Evolutionary conservation across 2,329 filamentous ascomycete genomes (phyloP), one percentile per base, ranked within the genome.

Genomic region (Trichoderma oligosporum): DNA sequence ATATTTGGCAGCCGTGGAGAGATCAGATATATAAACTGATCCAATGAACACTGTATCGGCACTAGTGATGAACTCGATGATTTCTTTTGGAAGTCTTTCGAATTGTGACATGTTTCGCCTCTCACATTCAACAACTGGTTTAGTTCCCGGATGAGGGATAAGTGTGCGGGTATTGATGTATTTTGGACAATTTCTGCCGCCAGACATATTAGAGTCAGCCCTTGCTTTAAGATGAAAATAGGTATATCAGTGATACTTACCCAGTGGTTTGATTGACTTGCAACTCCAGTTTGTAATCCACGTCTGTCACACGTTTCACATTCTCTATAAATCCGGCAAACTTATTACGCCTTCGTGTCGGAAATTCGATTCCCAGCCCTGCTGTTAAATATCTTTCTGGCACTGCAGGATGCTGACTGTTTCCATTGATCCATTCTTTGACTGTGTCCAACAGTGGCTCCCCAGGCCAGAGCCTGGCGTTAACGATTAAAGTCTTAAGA

Each of bases 151-250:
- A 14, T 44, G 22, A 4, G 35, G 35, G 4, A 51, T 31, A 18
- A 57, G 44, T 8, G 51, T 31, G 16, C 55, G 47, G 29, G 45
- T n/a, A 24, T 57, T 57, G 55, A 57, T 57, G 46, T 57, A 57
- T 5, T 57, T 57, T 0, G 55, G 55, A 7, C 55, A 57, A 22
- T 57, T 57, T 38, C 55, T 57, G 14, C 22, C 14, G 12, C 25
- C 8, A 7, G 16, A 16, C 7, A 16, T 6, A 20, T 36, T 24
- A 24, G 12, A 35, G 4, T n/a, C 3, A 6, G 6, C n/a, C n/a
- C n/a, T n/a, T n/a, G n/a, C n/a, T 42, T 18, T 8, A 7, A 25
- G 11, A 35, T n/a, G 11, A 16, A 22, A n/a, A n/a, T 4, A 12
- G 22, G 8, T 16, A 8, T 33, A 3, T 16, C 12, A 31, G 12